A percentile compares a stretch with the other conserved stretches of the same genome.
Evolutionary conservation across 2,329 filamentous ascomycete species (phyloP).

Genomic region (Monosporascus sp.): DNA sequence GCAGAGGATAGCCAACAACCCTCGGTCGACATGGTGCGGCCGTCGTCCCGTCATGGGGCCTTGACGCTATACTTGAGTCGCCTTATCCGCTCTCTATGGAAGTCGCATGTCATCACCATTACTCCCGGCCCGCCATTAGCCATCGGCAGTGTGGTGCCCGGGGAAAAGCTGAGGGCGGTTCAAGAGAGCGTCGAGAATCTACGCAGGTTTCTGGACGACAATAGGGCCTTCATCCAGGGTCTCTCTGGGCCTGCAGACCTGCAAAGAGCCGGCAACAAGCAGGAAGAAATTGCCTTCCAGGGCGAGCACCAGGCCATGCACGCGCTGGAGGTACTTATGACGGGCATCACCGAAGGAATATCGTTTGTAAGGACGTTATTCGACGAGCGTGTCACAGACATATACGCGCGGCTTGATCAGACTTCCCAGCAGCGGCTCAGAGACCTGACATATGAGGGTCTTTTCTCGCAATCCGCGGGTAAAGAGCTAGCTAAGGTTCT

Average conservation of each 20-base stretch:
- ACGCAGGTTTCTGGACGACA: slow-evolving; percentile 77
- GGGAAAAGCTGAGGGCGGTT: slow-evolving; percentile 65
- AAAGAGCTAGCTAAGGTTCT: slow-evolving; percentile 89
- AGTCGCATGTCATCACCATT: slow-evolving; percentile 63
- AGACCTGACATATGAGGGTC: slow-evolving; percentile 77
- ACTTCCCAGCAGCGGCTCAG: slow-evolving; percentile 63
- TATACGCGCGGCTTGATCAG: slow-evolving; percentile 71
- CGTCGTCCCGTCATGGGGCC: slow-evolving; percentile 85
- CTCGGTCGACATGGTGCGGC: slow-evolving; percentile 74
- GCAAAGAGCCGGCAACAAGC: slow-evolving; percentile 70
- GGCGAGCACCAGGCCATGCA: slow-evolving; percentile 91
- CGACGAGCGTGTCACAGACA: slow-evolving; percentile 87
- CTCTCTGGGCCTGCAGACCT: slow-evolving; percentile 85
- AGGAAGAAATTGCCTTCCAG: slow-evolving; percentile 88
- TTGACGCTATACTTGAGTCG: slow-evolving; percentile 83
- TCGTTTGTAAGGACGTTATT: slow-evolving; percentile 94
- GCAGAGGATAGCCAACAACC: slow-evolving; percentile 71
- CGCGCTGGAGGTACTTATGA: slow-evolving; percentile 77
- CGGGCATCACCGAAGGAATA: slow-evolving; percentile 90
- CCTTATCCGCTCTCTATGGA: slow-evolving; percentile 87
- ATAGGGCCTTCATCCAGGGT: slow-evolving; percentile 88
- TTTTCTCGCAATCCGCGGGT: slow-evolving; percentile 75
- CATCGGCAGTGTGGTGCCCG: slow-evolving; percentile 62
- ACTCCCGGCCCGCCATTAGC: slow-evolving; percentile 39
- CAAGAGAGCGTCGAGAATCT: slow-evolving; percentile 78